Evolutionary conservation across 345 rosid genomes (phyloP), one percentile per base, ranked within the genome.

Genomic region (Punica granatum): DNA sequence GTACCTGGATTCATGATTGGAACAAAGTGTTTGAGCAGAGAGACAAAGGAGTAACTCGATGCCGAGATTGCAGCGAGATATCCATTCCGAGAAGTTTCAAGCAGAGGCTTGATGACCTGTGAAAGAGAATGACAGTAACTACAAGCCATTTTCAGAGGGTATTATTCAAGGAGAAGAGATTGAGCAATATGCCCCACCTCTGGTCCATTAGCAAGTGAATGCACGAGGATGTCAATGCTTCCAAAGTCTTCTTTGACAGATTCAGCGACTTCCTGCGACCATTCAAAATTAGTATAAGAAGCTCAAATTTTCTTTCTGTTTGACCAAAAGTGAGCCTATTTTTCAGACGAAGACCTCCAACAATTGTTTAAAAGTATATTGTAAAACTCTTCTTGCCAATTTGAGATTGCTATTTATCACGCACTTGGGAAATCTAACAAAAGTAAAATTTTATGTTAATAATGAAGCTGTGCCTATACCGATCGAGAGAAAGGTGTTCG

Each of bases 131-230:
- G 26, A 30, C 6, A 21, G 41, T 54, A 64, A 31, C 39, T 15
- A 18, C 46, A 12, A 41, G 53, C 33, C 43, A 25, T 8, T 42
- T 69, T 60, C 28, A n/a, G 64, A 28, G 61, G 32, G 61, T 30
- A 1, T 13, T 30, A 26, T 56, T 19, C 10, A 56, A 56, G 61
- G 11, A 30, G 61, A 56, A 60, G 35, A 18, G 64, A 51, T 30
- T 18, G 62, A 39, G 41, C 64, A 25, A 46, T 37, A 37, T 18
- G 32, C 54, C 42, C 26, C 13, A 88, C 90, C 93, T 88, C 88
- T 5, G 88, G 87, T 18, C 90, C 90, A 76, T 88, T 85, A 37
- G 86, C 93, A 76, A 88, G 85, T 26, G 90, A 88, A 72, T 84
- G 88, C 74, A 88, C 86, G 59, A 85, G 86, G 73, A 82, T 84